Evolutionary conservation across 106 monocot species (phyloP), one percentile per base, ranked within the genome.

Genomic region (Triglochin maritima): DNA sequence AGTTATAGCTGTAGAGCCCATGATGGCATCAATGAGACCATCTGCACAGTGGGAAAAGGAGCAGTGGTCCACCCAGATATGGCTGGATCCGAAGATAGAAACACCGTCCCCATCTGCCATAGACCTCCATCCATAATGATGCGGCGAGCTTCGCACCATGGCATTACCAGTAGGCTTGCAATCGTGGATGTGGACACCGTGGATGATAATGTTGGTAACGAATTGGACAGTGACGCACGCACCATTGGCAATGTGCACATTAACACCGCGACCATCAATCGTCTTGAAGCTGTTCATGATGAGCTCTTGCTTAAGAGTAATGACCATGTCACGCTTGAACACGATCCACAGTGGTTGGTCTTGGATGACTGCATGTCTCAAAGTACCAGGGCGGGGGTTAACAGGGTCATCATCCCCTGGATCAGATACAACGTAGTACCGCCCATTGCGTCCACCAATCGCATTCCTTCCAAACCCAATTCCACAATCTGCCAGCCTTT

Each of bases 391-490:
- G 2, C 47, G 56, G 12, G 81, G 81, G 64, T 69, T 65, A 2
- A 73, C 67, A 2, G 72, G 63, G 42, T 73, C 73, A 41, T 72
- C 49, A 63, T 81, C 77, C 7, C 69, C 47, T 9, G 81, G 64
- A 64, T 81, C 77, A 29, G 68, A 72, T 8, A 81, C 81, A 0
- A 47, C 50, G 64, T 81, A 81, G 72, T 57, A 59, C 12, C 59
- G 49, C 44, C 81, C 81, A 43, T 72, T 59, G 9, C 62, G 71
- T 4, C 81, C 81, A 63, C 81, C 81, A 9, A 72, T 10, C 13
- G 81, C 81, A 63, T 61, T 63, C 62, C 71, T 71, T 7, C 80
- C 80, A 55, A 72, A 81, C 49, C 80, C 80, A 44, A 76, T 76
- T 48, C 76, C 57, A 51, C 77, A 76, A 62, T 81, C 80, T 4